Conservation (phyloP, 179 eudicot genomes). For the Vitellaria paradoxa region DNA sequence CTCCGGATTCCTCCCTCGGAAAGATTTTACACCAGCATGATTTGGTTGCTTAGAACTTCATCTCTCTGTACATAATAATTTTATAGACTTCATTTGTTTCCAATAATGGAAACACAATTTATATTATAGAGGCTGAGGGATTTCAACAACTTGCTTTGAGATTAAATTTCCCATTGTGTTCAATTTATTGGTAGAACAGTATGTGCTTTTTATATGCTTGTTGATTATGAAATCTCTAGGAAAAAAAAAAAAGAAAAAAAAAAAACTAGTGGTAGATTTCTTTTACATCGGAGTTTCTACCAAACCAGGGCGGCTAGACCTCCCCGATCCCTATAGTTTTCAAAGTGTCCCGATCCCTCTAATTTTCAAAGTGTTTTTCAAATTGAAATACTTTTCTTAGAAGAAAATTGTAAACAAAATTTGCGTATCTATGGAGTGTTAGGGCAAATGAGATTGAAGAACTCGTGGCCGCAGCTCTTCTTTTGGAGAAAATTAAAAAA, state of each 20-base stretch:
- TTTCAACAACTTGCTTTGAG: neutral
- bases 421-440: too few relatives aligned
- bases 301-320: too few relatives aligned
- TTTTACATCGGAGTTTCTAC: too few relatives aligned
- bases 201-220: neutral
- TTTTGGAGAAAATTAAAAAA: too few relatives aligned
- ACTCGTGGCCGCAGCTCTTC: too few relatives aligned
- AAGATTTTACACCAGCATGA: neutral
- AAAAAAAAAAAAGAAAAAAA: neutral
- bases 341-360: too few relatives aligned
- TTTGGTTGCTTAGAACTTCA: neutral
- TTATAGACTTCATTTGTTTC: neutral
- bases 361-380: too few relatives aligned
- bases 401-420: too few relatives aligned
- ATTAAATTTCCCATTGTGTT: neutral
- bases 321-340: too few relatives aligned
- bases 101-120: neutral
- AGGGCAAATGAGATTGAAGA: too few relatives aligned
- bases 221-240: neutral
- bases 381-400: too few relatives aligned
- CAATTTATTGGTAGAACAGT: neutral
- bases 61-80: conserved; percentile 13
- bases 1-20: neutral
- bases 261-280: neutral
- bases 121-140: neutral